These are phyloP conservation scores for Gelatoporia subvermispora DNA, from an alignment of 768 basidiomycete species.

Conservation along the genomic window DNA sequence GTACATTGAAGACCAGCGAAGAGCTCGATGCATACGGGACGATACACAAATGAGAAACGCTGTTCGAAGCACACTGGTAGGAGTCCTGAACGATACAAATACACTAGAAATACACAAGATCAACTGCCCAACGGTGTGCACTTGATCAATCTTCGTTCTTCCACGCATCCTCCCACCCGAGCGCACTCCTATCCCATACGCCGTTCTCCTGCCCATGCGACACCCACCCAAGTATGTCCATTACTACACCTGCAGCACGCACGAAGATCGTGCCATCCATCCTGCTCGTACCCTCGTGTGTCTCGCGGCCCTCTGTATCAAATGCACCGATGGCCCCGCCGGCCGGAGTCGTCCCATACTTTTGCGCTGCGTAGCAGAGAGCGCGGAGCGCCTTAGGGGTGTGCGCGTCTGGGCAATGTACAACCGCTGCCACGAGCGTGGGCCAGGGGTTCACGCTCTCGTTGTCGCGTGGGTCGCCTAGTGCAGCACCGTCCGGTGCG, in stretches of 20 bases:
- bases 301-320: constrained; percentile 37
- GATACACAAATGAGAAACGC: no score
- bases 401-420: constrained; percentile 51
- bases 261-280: constrained; percentile 57
- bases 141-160: constrained; percentile 14
- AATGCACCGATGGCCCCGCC: constrained; percentile 41
- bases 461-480: constrained; percentile 34
- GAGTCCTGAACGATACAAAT: no score
- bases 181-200: constrained; percentile 50
- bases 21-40: no score
- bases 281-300: constrained; percentile 35
- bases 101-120: no score
- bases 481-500: constrained; percentile 13
- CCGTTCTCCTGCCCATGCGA: constrained; percentile 44
- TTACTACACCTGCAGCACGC: constrained; percentile 50
- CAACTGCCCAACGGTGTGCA: no score
- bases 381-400: constrained; percentile 33
- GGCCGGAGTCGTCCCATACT: constrained; percentile 38
- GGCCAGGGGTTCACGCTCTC: constrained; percentile 49
- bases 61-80: no score
- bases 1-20: no score
- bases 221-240: constrained; percentile 55
- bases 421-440: constrained; percentile 36
- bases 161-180: constrained; percentile 64
- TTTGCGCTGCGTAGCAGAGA: constrained; percentile 42